Conservation (phyloP, 2,329 filamentous ascomycete genomes). For the Fusarium fracticaudum region DNA sequence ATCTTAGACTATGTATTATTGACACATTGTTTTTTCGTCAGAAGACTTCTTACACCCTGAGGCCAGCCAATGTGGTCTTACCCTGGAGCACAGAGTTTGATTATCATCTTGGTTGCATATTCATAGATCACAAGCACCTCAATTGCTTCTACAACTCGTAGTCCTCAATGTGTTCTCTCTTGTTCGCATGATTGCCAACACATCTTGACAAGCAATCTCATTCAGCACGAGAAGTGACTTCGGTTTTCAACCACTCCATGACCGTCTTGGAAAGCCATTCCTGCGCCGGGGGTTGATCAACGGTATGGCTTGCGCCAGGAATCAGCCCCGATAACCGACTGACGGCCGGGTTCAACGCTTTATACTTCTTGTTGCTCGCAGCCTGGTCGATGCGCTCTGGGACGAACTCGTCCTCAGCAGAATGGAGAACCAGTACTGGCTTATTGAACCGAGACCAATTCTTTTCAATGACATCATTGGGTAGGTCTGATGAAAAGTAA, state of each 20-base stretch:
- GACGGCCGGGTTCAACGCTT: conserved; percentile 53
- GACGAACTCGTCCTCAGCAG: conserved; percentile 73
- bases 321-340: conserved; percentile 63
- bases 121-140: neutral
- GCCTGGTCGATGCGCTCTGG: conserved; percentile 66
- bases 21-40: no score
- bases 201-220: neutral
- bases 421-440: conserved; percentile 71
- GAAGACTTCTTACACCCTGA: no score
- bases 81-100: neutral
- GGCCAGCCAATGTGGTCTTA: neutral
- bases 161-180: neutral
- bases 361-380: conserved; percentile 67
- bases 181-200: neutral
- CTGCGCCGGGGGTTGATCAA: conserved; percentile 56
- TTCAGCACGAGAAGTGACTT: conserved; percentile 4
- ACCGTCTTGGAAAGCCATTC: conserved; percentile 61
- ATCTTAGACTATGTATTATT: no score
- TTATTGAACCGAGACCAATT: conserved; percentile 74
- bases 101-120: neutral
- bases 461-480: conserved; percentile 60
- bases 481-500: conserved; percentile 85
- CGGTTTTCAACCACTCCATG: conserved; percentile 54
- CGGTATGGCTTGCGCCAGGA: conserved; percentile 62
- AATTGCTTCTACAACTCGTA: neutral